phyloP scores from a whole-genome alignment of 345 rosid species.

The Carallia pectinifolia region DNA sequence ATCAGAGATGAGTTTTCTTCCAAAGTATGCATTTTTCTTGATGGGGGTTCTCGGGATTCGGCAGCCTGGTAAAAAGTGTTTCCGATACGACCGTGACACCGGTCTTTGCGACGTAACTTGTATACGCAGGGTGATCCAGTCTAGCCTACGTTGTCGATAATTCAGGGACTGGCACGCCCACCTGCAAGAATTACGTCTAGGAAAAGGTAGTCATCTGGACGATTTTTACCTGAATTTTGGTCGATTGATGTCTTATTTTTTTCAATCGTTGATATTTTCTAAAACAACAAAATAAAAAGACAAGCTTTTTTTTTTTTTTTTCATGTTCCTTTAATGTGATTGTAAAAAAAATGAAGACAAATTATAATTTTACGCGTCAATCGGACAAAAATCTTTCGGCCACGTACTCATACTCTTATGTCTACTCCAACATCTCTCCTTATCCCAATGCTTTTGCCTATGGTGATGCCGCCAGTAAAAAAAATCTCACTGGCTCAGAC shows the following conservation, averaged over 20 bases:
- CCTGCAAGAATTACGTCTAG: conserved; percentile 29
- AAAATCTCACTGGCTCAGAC: conserved; percentile 40
- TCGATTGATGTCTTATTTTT: no score
- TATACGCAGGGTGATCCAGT: conserved; percentile 50
- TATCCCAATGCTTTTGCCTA: conserved; percentile 61
- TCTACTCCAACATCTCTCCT: conserved; percentile 53
- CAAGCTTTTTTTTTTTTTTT: no score
- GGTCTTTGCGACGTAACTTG: conserved; percentile 43
- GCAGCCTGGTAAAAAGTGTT: conserved; percentile 11
- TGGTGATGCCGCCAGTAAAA: conserved; percentile 49
- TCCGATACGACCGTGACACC: conserved; percentile 35
- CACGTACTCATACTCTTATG: background rate
- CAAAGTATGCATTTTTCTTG: conserved; percentile 18
- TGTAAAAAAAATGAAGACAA: no score
- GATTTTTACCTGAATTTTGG: no score
- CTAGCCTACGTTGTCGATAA: conserved; percentile 37
- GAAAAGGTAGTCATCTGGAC: no score
- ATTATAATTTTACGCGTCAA: no score
- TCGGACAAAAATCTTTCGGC: no score
- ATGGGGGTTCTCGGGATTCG: conserved; percentile 4
- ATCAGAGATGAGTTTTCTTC: conserved; percentile 23
- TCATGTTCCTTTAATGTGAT: no score
- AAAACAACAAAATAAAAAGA: no score
- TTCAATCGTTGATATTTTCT: no score
- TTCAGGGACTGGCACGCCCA: conserved; percentile 27